Base-by-base conservation (phyloP, 352 stramenopile species). In the Globisporangium carolinianum region DNA sequence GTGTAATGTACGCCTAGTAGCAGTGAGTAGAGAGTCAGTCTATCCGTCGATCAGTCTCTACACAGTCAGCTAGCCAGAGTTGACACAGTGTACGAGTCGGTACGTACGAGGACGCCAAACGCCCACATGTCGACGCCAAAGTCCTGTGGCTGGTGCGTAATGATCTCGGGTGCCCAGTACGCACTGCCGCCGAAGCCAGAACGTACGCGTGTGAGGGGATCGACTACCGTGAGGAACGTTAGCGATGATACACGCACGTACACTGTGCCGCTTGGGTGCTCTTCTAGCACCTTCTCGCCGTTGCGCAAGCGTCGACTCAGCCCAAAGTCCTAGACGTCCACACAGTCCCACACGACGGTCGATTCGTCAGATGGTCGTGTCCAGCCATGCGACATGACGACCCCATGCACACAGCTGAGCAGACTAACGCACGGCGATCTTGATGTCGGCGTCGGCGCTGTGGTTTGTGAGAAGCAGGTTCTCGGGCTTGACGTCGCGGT, bases 91-190 rank as follows among this genome's bases (percentile, higher is more conserved):
- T 10, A 5, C 6, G 3, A 53, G 45, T 47, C 10, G 50, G 14
- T 43, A 36, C 59, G 10, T 65, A 88, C 79, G 68, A 92, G 53
- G 15, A 89, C 76, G 8, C 83, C 83, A 57, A 92, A 90, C 3
- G 83, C 77, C 79, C 77, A 92, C 79, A 89, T 90, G 48, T 92
- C 83, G 32, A 89, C 79, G 11, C 67, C 69, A 61, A 84, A 79
- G 58, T 87, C 79, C 57, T 89, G 80, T 45, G 83, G 83, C 45
- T 80, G 71, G 1, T 69, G 61, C 45, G 66, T 80, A 32, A 32
- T 32, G 24, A 32, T 32, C 24, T 32, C 24, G 24, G 24, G 24
- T 3, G 24, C 24, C 24, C 79, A 92, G 54, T 90, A 92, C 17
- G 79, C 79, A 24, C 79, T 92, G 56, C 5, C 38, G 32, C 14